Conservation (phyloP, 495 filamentous ascomycete genomes). For the Chaetomium cochliodes region DNA sequence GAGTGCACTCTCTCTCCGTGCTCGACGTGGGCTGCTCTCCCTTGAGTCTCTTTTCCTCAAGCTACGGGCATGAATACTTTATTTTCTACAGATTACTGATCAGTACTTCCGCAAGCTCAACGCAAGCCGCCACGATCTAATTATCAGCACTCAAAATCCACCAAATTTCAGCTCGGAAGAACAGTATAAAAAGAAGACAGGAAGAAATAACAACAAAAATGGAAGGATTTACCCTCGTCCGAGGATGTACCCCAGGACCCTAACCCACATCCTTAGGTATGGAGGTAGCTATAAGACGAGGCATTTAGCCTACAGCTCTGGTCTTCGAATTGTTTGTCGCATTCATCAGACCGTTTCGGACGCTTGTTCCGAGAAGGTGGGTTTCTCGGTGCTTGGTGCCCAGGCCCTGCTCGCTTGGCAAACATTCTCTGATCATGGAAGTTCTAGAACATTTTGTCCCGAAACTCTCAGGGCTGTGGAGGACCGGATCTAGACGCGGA, state of each 20-base stretch:
- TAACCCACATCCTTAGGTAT: too few relatives aligned
- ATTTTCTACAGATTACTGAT: too few relatives aligned
- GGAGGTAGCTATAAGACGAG: not conserved
- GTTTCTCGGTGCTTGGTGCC: not conserved
- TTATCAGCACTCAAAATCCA: too few relatives aligned
- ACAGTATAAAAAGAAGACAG: too few relatives aligned
- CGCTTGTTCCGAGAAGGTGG: slow-evolving; percentile 26
- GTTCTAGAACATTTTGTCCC: slow-evolving; percentile 23
- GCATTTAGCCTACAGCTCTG: not conserved
- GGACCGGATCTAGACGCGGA: too few relatives aligned
- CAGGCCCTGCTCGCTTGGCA: slow-evolving; percentile 9
- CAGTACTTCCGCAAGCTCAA: too few relatives aligned
- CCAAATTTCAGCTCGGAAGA: too few relatives aligned
- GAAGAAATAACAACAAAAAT: too few relatives aligned
- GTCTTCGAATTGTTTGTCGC: not conserved
- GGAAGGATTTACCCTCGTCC: not conserved
- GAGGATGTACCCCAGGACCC: not conserved
- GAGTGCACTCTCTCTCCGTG: not conserved
- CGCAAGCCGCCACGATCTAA: too few relatives aligned
- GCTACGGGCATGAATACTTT: too few relatives aligned
- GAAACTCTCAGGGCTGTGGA: not conserved
- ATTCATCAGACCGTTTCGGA: slow-evolving; percentile 3
- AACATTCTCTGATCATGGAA: slow-evolving; percentile 18
- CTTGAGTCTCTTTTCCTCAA: too few relatives aligned
- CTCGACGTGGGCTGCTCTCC: not conserved